Evolutionary conservation across 768 basidiomycete genomes (phyloP), one percentile per base, ranked within the genome.

Genomic region (Tylopilus subfusipes): DNA sequence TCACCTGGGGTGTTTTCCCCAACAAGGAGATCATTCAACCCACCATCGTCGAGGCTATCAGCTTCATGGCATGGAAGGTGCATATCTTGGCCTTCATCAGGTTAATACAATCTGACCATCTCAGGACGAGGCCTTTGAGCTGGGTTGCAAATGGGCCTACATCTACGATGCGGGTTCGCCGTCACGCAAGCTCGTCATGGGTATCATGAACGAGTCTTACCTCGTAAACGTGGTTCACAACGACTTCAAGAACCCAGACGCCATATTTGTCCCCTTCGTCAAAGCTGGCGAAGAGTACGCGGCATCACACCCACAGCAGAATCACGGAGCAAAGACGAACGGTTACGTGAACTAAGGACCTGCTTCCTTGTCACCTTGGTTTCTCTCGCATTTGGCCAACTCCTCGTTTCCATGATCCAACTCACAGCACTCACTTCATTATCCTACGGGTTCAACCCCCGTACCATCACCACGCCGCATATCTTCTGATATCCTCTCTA

Each of bases 41-140:
- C 21, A 98, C 95, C 19, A 93, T 97, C 57, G 95, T 98, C 21
- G 95, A 98, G 70, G 92, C 94, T 4, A 88, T 96, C 63, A 95
- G 93, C 67, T 97, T 97, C 78, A 95, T 96, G 90, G 94, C 94
- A 16, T 97, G 94, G 94, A 96, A 96, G 83, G 90, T 86, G 48
- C 39, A 78, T 69, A 21, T 48, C 47, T 3, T 2, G 46, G 30
- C 10, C 19, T 2, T 46, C 27, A 31, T 40, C 11, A 16, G 9
- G 30, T 47, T 27, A 25, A 38, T 29, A 21, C 27, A 50, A n/a
- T 22, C 27, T 44, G 46, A 54, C 34, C 38, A 40, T 54, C 56
- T 13, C 56, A 92, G 88, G 95, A 98, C 63, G 95, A 98, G 69
- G 95, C 95, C 10, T 98, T 83, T 61, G 93, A 95, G 68, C 82